Evolutionary conservation across 2,329 filamentous ascomycete genomes (phyloP).

Genomic region (Xylaria multiplex): DNA sequence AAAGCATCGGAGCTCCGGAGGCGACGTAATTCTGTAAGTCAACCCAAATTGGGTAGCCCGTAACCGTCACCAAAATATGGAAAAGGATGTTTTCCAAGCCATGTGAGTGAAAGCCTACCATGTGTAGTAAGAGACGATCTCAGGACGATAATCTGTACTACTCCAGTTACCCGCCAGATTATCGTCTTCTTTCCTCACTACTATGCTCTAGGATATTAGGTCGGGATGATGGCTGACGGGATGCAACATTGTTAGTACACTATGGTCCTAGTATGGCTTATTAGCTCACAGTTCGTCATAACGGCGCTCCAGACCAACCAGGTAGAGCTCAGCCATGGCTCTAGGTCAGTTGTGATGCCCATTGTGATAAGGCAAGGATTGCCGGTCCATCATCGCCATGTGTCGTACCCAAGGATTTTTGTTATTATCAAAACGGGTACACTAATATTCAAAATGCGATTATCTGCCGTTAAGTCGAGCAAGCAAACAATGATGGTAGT

Average conservation of each 20-base stretch:
- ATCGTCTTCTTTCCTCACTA: conserved; percentile 7
- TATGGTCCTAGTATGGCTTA: conserved; percentile 20
- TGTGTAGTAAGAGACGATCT: not conserved
- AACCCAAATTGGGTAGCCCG: not conserved
- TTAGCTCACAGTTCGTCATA: conserved; percentile 9
- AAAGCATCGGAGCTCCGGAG: conserved; percentile 43
- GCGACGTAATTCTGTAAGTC: conserved; percentile 5
- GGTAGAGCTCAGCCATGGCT: conserved; percentile 10
- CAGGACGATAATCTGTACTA: not conserved
- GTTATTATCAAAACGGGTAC: not conserved
- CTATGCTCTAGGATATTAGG: conserved; percentile 1
- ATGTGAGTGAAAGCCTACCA: not conserved
- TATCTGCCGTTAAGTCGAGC: not conserved
- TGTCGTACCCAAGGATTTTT: conserved; percentile 5
- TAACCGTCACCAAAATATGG: not conserved
- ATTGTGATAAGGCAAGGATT: conserved; percentile 23
- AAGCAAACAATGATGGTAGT: not conserved
- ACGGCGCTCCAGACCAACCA: conserved; percentile 21
- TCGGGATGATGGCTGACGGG: conserved; percentile 30
- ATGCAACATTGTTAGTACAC: conserved; percentile 26
- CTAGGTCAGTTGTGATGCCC: conserved; percentile 19
- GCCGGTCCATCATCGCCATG: conserved; percentile 13
- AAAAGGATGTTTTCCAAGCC: not conserved
- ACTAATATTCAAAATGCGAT: conserved; percentile 1
- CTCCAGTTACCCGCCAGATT: conserved; percentile 4